phyloP scores from a whole-genome alignment of 495 filamentous ascomycete genomes.

The Tirmania nivea region DNA sequence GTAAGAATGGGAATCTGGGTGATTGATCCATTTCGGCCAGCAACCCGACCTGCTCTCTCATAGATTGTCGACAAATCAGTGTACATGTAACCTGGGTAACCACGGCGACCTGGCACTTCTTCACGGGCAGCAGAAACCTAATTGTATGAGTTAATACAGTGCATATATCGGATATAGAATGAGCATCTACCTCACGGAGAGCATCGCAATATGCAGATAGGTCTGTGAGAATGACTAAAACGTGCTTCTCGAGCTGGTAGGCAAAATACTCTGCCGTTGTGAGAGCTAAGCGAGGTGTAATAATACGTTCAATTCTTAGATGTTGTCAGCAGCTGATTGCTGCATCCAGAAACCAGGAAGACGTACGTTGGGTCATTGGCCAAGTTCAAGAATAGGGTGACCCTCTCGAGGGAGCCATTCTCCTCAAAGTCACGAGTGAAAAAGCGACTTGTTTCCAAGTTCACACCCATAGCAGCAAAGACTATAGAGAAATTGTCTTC shows the following conservation, averaged over 20 bases:
- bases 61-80: constrained; percentile 99
- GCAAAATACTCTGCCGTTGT: constrained; percentile 98
- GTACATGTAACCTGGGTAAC: constrained; percentile 99
- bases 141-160: neutral
- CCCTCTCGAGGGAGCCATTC: constrained; percentile 94
- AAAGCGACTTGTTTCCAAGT: constrained; percentile 95
- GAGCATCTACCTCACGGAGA: constrained; percentile 58
- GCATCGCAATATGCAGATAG: constrained; percentile 96
- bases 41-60: constrained; percentile 94
- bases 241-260: constrained; percentile 99
- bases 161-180: neutral
- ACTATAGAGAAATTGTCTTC: constrained; percentile 99
- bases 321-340: constrained; percentile 19
- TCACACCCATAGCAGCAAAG: constrained; percentile 99
- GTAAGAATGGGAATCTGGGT: constrained; percentile 97
- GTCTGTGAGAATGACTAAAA: constrained; percentile 95
- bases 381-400: constrained; percentile 93
- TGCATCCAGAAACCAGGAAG: neutral
- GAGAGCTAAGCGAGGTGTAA: constrained; percentile 92
- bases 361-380: constrained; percentile 94
- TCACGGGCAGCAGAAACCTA: constrained; percentile 68
- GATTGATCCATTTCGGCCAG: constrained; percentile 93
- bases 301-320: constrained; percentile 83
- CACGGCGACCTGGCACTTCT: constrained; percentile 98
- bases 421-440: constrained; percentile 98